Base-by-base conservation (phyloP, 139 green algal species). In the Chlorella sp. region DNA sequence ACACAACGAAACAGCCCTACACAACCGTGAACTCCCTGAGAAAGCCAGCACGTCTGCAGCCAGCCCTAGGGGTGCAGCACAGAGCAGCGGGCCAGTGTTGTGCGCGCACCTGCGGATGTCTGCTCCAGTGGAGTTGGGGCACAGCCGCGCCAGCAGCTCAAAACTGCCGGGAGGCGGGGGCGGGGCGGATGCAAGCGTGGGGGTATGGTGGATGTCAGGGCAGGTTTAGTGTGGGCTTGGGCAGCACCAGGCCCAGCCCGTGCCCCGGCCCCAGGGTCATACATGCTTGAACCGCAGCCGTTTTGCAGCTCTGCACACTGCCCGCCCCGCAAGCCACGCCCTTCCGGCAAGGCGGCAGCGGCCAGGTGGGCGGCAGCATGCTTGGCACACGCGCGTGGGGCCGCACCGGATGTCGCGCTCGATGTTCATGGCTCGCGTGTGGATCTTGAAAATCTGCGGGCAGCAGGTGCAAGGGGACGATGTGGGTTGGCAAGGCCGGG, bases 341-440 rank as follows among this genome's bases (percentile, higher is more conserved):
- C 8, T 8, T 11, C 8, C 8, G 8, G 8, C 8, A 54, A 11
- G 46, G 32, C 46, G 5, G 30, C 46, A 28, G 4, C 74, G 30
- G 30, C 32, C 67, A 20, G 6, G 46, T 19, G 1, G 70, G 8
- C 38, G 43, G 36, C 2, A 38, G 11, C n/a, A 56, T 16, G 11
- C 88, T 48, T 8, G 8, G 11, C 8, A 11, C 46, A 11, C 46
- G 46, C 8, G 8, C 11, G 46, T 11, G 8, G 46, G 8, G 46
- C n/a, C 46, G 46, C 83, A 95, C 34, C 97, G 92, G 86, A 99
- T 99, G 90, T 99, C 96, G 7, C 96, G 92, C 92, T 99, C 97
- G 68, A 95, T 96, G 84, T 95, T 96, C 97, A 99, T 99, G 4
- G 96, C 93, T 67, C 97, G 93, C 0, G 96, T 98, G 92, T 99